Evolutionary conservation across 768 basidiomycete species (phyloP).

Genomic region (Hydnum rufescens): DNA sequence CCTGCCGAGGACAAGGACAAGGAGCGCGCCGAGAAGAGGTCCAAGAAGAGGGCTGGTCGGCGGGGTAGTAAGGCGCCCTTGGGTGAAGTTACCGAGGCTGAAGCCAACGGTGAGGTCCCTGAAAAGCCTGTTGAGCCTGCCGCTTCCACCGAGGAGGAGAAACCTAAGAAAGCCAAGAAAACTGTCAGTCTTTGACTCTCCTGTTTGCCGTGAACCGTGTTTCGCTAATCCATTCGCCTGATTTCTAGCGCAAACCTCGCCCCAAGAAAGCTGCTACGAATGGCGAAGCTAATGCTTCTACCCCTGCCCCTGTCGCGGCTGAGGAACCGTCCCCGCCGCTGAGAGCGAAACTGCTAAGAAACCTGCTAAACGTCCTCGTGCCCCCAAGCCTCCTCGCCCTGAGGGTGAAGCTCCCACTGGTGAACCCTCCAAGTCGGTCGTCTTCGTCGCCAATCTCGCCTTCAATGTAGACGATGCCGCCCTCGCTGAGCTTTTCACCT

Average conservation of each 20-base stretch:
- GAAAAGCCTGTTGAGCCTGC: conserved; percentile 28
- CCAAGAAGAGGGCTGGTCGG: conserved; percentile 61
- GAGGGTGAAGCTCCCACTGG: conserved; percentile 69
- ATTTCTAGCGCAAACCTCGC: conserved; percentile 26
- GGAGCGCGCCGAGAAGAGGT: conserved; percentile 58
- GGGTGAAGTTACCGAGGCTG: conserved; percentile 78
- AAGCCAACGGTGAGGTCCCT: conserved; percentile 40
- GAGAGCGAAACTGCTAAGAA: conserved; percentile 24
- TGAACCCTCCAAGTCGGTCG: conserved; percentile 71
- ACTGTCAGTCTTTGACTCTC: not conserved
- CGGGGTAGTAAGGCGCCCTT: conserved; percentile 73
- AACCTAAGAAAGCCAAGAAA: conserved; percentile 47
- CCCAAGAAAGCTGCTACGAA: conserved; percentile 17
- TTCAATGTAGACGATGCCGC: conserved; percentile 80
- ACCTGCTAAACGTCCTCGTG: conserved; percentile 38
- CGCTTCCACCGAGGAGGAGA: conserved; percentile 32
- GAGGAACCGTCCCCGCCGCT: conserved; percentile 20
- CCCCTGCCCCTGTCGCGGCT: conserved; percentile 20
- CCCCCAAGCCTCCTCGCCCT: conserved; percentile 41
- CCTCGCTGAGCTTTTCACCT: conserved; percentile 65
- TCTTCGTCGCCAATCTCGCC: conserved; percentile 96
- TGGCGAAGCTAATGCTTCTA: conserved; percentile 20
- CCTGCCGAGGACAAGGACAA: conserved; percentile 73
- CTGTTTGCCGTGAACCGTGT: not conserved
- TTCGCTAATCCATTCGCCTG: not conserved